phyloP scores from a whole-genome alignment of 306 rosid species.

The Fragaria vesca region DNA sequence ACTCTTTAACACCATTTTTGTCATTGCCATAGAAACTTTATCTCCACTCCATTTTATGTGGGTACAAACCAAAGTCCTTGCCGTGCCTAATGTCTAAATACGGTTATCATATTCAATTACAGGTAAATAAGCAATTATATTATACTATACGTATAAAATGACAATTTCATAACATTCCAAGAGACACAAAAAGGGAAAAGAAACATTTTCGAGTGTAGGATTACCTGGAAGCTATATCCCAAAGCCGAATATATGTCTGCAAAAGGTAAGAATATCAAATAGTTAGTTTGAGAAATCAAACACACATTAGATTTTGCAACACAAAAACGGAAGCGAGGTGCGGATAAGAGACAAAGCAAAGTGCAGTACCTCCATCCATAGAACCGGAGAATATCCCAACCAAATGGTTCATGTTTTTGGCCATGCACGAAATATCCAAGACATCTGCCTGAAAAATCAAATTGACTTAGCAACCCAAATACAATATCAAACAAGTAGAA shows the following conservation, averaged over 20 bases:
- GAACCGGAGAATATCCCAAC: constrained; percentile 82
- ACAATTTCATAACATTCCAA: not conserved
- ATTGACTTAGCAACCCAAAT: too few species aligned
- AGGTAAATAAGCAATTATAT: too few species aligned
- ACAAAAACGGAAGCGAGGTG: too few species aligned
- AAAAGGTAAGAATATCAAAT: not conserved
- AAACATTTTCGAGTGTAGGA: not conserved
- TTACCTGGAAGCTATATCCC: constrained; percentile 92
- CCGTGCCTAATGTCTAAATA: not conserved
- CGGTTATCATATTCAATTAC: too few species aligned
- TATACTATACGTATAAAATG: too few species aligned
- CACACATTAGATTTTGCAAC: not conserved
- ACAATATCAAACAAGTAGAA: too few species aligned
- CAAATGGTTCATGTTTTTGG: constrained; percentile 83
- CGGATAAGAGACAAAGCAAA: not conserved
- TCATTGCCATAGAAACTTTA: not conserved
- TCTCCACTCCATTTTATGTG: not conserved
- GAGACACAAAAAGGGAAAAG: not conserved
- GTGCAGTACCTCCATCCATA: constrained; percentile 85
- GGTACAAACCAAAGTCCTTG: not conserved
- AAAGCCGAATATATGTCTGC: constrained; percentile 79
- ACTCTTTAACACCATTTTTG: not conserved
- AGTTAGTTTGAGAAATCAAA: not conserved
- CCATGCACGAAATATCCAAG: constrained; percentile 67
- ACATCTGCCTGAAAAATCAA: too few species aligned